Base-by-base conservation (phyloP, 177 flowering plant genomes). In the Vitis hybrid region DNA sequence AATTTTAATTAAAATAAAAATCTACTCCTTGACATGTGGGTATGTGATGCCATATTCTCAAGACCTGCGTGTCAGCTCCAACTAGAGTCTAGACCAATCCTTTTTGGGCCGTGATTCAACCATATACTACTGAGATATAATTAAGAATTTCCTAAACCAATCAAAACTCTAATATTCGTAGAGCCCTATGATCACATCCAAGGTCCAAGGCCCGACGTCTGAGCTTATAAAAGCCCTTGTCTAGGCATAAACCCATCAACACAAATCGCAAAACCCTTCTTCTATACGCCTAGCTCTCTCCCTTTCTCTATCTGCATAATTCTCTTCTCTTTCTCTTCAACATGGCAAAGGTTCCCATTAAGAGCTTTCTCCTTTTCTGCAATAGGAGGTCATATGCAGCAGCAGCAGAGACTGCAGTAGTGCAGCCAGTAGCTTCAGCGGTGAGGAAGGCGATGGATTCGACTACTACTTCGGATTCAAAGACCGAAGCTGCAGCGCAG, bases 261-360 rank as follows among this genome's bases (percentile, higher is more conserved):
- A 8, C n/a, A 39, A 2, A 31, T 21, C 33, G 13, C 2, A 12
- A 11, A 29, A 18, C 2, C 29, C 29, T 26, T 26, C 29, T 26
- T 26, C 29, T 26, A 26, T 26, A 26, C 29, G 0, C 29, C 29
- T 26, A 26, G 4, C 3, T 31, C 48, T 61, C 49, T 58, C 29
- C 5, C 2, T 58, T 9, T 58, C 33, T 2, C 33, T 13, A 53
- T 53, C 15, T 53, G 16, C 18, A 16, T 5, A 57, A 5, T 22
- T 18, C 29, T 26, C 29, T 8, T 18, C 9, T 57, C 60, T 18
- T 21, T 57, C 26, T 19, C 6, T 18, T n/a, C 51, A 58, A 4
- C 70, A 73, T 73, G 75, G 62, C 71, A 2, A 62, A 61, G 51
- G 55, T 61, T 61, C 26, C 71, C 71, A 53, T 67, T 16, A 72